A percentile compares a stretch with the other conserved stretches of the same genome.
phyloP scores from a whole-genome alignment of 169 alveolate species.

The Cryptosporidium viatorum region DNA sequence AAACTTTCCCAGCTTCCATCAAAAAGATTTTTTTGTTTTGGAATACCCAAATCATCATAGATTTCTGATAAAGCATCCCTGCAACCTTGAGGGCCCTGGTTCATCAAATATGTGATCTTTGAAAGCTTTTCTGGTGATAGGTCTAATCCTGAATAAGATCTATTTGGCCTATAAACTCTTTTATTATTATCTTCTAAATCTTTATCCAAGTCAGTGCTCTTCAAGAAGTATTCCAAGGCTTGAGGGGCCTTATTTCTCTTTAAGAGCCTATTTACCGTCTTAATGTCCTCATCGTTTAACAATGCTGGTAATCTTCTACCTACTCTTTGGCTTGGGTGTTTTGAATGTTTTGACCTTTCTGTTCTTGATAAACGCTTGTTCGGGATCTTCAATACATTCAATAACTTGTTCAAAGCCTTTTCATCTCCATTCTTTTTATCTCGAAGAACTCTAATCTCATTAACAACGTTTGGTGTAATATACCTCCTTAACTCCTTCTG shows the following conservation, averaged over 20 bases:
- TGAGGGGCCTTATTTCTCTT: slow-evolving; percentile 52
- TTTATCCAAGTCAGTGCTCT: slow-evolving; percentile 37
- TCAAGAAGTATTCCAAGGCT: slow-evolving; percentile 49
- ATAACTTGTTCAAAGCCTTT: slow-evolving; percentile 13
- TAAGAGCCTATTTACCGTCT: slow-evolving; percentile 37
- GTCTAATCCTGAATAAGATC: slow-evolving; percentile 16
- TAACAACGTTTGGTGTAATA: slow-evolving; percentile 16
- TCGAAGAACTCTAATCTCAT: slow-evolving; percentile 4
- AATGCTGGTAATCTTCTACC: slow-evolving; percentile 24
- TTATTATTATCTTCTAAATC: slow-evolving; percentile 31
- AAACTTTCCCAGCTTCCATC: not conserved
- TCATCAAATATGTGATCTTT: slow-evolving; percentile 6
- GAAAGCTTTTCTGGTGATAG: slow-evolving; percentile 25
- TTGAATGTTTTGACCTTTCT: not conserved
- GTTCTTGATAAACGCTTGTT: not conserved
- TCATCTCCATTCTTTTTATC: slow-evolving; percentile 43
- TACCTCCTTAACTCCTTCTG: slow-evolving; percentile 33
- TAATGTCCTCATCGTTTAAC: slow-evolving; percentile 55
- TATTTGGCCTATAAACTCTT: slow-evolving; percentile 13
- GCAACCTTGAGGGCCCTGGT: slow-evolving; percentile 53
- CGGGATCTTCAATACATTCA: slow-evolving; percentile 42
- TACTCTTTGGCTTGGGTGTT: not conserved
- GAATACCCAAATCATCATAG: slow-evolving; percentile 38
- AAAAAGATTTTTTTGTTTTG: slow-evolving; percentile 12
- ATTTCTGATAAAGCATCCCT: slow-evolving; percentile 56